Evolutionary conservation across 768 basidiomycete genomes (phyloP).

Genomic region (Psilocybe cubensis): DNA sequence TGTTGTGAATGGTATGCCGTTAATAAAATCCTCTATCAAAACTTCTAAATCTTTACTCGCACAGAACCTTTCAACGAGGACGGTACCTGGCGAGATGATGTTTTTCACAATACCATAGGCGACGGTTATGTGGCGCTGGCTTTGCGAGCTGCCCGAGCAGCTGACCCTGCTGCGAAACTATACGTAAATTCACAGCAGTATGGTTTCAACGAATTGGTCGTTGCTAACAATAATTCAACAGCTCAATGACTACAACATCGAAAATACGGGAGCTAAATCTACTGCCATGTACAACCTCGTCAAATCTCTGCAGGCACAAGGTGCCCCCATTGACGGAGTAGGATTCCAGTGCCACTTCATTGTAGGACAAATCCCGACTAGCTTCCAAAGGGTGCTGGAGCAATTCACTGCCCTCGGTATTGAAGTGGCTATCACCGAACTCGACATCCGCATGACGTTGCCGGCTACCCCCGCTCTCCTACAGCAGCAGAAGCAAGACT

Average conservation of each 20-base stretch:
- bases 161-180: slow-evolving; percentile 59
- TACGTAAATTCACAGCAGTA: slow-evolving; percentile 42
- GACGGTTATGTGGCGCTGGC: slow-evolving; percentile 53
- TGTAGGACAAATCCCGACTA: slow-evolving; percentile 55
- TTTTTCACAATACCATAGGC: slow-evolving; percentile 58
- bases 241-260: slow-evolving; percentile 48
- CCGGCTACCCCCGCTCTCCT: slow-evolving; percentile 52
- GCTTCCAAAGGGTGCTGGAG: slow-evolving; percentile 49
- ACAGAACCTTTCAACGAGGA: slow-evolving; percentile 62
- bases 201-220: neutral
- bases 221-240: slow-evolving; percentile 8
- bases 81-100: slow-evolving; percentile 53
- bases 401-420: slow-evolving; percentile 62
- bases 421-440: slow-evolving; percentile 71
- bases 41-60: neutral
- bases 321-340: slow-evolving; percentile 62
- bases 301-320: slow-evolving; percentile 45
- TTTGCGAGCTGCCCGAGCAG: slow-evolving; percentile 53
- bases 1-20: slow-evolving; percentile 49
- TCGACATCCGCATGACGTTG: slow-evolving; percentile 64
- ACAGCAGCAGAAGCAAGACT: slow-evolving; percentile 61
- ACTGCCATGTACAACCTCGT: slow-evolving; percentile 59
- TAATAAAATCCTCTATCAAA: neutral
- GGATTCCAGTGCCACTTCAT: slow-evolving; percentile 66
- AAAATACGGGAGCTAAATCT: slow-evolving; percentile 52